A percentile compares a stretch with the other conserved stretches of the same genome.
These are phyloP conservation scores for Fusarium kyushuense DNA, from an alignment of 2,329 filamentous ascomycete species.

Conservation along the genomic window DNA sequence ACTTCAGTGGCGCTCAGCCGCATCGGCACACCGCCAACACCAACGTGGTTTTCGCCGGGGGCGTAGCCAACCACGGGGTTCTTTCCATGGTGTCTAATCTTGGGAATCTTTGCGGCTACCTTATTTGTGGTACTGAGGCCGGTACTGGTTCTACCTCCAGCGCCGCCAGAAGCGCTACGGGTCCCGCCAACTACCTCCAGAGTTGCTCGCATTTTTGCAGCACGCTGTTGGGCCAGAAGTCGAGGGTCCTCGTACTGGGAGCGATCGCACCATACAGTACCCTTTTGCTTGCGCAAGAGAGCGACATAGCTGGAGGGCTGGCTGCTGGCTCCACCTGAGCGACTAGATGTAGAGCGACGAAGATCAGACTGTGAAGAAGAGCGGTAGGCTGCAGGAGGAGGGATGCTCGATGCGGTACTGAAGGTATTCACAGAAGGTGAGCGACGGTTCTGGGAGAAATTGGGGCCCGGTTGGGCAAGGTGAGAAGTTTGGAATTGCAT, in stretches of 20 bases:
- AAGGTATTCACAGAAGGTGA: conserved; percentile 76
- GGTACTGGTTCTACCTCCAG: conserved; percentile 68
- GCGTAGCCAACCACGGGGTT: conserved; percentile 82
- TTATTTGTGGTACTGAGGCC: conserved; percentile 71
- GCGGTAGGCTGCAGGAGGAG: conserved; percentile 68
- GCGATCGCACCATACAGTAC: conserved; percentile 97
- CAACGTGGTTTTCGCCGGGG: conserved; percentile 79
- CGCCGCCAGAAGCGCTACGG: conserved; percentile 52
- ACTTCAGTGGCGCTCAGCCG: conserved; percentile 95
- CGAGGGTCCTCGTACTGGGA: conserved; percentile 92
- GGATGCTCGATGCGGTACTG: conserved; percentile 78
- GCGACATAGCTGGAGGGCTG: conserved; percentile 88
- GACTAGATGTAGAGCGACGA: conserved; percentile 83
- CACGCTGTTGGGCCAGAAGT: conserved; percentile 82
- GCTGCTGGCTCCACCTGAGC: conserved; percentile 70
- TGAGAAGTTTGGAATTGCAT: conserved; percentile 50
- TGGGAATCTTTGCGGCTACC: conserved; percentile 88
- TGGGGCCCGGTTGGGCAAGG: conserved; percentile 49
- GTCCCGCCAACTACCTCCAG: conserved; percentile 80
- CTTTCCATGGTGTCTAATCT: conserved; percentile 90
- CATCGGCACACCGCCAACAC: conserved; percentile 84
- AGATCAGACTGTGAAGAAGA: conserved; percentile 68
- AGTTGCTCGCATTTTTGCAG: conserved; percentile 87
- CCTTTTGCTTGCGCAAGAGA: conserved; percentile 95
- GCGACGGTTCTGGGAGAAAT: conserved; percentile 61